phyloP scores from a whole-genome alignment of 257 asterid species.

The Solanum virginianum region DNA sequence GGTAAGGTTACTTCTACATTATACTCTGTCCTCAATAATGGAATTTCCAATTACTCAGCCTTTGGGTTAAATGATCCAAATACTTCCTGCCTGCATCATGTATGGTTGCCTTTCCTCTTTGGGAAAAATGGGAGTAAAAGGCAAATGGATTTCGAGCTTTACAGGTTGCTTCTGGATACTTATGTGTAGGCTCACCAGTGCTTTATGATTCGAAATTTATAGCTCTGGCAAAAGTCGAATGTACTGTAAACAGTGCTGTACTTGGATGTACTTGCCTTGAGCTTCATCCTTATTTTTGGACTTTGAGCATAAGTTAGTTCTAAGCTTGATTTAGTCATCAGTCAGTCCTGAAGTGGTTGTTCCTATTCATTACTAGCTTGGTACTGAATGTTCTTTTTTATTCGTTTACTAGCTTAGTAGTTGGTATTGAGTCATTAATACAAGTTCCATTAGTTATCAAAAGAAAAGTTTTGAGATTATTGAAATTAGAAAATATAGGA shows the following conservation, averaged over 20 bases:
- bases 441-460: not conserved
- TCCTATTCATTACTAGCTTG: not conserved
- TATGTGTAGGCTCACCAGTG: not conserved
- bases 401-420: not conserved
- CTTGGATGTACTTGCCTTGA: not conserved
- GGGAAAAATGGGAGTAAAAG: not conserved
- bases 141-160: not conserved
- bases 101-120: not conserved
- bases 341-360: not conserved
- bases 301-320: not conserved
- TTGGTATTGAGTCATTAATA: not conserved
- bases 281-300: not conserved
- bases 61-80: not conserved
- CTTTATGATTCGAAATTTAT: not conserved
- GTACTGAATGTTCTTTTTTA: not conserved
- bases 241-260: not conserved
- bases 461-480: not conserved
- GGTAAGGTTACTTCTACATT: slow-evolving; percentile 26
- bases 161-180: not conserved
- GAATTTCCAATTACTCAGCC: not conserved
- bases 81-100: not conserved
- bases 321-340: not conserved
- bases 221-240: not conserved
- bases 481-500: not conserved
- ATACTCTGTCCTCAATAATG: not conserved